Percentiles rank a stretch among this genome's conserved stretches.
These are phyloP conservation scores for Proliferodiscus dingleyae DNA, from an alignment of 2,329 filamentous ascomycete species.

Conservation along the genomic window DNA sequence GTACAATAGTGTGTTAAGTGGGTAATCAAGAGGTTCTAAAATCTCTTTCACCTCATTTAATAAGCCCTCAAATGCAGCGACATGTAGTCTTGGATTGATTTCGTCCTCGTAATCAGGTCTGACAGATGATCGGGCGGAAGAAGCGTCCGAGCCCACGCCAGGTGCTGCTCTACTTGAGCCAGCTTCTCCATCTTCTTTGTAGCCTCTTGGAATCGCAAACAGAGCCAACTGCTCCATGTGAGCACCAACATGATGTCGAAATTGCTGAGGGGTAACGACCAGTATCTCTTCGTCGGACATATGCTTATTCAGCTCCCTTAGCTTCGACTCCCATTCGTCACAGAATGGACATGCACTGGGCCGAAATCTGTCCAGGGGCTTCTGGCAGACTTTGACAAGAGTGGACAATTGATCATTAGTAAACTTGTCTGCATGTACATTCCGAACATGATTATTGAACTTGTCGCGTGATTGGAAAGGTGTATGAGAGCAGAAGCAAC, in stretches of 20 bases:
- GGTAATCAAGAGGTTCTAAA: no score
- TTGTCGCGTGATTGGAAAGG: conserved; percentile 1
- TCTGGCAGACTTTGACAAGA: conserved; percentile 15
- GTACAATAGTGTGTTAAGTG: no score
- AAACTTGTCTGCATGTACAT: conserved; percentile 9
- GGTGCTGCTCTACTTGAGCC: conserved; percentile 6
- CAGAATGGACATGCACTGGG: conserved; percentile 28
- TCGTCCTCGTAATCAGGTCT: no score
- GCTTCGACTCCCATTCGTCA: conserved; percentile 24
- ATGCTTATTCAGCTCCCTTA: conserved; percentile 8
- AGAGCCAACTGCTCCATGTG: conserved; percentile 26
- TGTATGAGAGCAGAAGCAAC: conserved; percentile 18
- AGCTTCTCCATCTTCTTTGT: conserved; percentile 10
- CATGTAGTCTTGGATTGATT: no score
- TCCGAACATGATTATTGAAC: conserved; percentile 9
- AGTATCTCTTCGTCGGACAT: conserved; percentile 2
- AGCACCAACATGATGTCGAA: conserved; percentile 19
- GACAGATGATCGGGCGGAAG: no score
- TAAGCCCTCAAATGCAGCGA: no score
- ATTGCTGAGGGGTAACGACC: conserved; percentile 11
- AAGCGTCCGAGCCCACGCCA: background rate
- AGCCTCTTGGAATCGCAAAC: conserved; percentile 17
- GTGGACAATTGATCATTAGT: conserved; percentile 9
- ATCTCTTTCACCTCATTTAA: no score
- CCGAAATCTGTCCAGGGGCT: conserved; percentile 9